phyloP scores from a whole-genome alignment of 495 filamentous ascomycete genomes.

The Lasiosphaeris hirsuta region DNA sequence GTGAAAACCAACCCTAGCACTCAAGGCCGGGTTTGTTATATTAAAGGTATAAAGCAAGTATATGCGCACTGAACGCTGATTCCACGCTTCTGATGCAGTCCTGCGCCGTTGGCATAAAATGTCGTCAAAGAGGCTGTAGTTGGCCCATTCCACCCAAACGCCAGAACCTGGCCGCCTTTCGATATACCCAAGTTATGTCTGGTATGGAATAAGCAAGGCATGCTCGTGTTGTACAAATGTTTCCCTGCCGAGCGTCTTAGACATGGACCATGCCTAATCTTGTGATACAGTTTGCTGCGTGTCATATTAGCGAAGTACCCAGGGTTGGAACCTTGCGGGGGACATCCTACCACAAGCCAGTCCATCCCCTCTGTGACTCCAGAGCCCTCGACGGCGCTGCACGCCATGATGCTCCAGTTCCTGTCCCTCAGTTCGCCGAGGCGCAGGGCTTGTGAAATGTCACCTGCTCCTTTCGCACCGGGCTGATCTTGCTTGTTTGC shows the following conservation, averaged over 20 bases:
- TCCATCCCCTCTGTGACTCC: constrained; percentile 97
- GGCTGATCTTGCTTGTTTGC: constrained; percentile 99
- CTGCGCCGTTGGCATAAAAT: constrained; percentile 24
- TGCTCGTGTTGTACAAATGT: constrained; percentile 30
- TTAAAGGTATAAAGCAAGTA: constrained; percentile 29
- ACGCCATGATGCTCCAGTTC: constrained; percentile 99
- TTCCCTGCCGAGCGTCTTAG: constrained; percentile 7
- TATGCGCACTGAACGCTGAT: constrained; percentile 20
- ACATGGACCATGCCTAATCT: constrained; percentile 30
- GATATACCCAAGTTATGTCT: constrained; percentile 28
- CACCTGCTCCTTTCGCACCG: constrained; percentile 91
- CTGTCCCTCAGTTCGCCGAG: constrained; percentile 88
- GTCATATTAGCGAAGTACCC: constrained; percentile 18
- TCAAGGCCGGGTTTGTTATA: constrained; percentile 10
- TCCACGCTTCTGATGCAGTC: constrained; percentile 20
- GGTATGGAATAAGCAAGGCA: constrained; percentile 18
- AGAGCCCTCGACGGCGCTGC: constrained; percentile 91
- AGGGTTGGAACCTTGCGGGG: background rate
- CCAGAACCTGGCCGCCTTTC: constrained; percentile 15
- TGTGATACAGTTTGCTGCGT: constrained; percentile 48
- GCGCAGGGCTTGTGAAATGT: constrained; percentile 89
- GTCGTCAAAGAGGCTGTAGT: constrained; percentile 18
- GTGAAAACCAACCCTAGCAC: constrained; percentile 16
- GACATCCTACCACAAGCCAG: constrained; percentile 86
- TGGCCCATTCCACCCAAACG: constrained; percentile 12